Conservation (phyloP, 2,329 filamentous ascomycete species). For the Alternaria ventricosa region DNA sequence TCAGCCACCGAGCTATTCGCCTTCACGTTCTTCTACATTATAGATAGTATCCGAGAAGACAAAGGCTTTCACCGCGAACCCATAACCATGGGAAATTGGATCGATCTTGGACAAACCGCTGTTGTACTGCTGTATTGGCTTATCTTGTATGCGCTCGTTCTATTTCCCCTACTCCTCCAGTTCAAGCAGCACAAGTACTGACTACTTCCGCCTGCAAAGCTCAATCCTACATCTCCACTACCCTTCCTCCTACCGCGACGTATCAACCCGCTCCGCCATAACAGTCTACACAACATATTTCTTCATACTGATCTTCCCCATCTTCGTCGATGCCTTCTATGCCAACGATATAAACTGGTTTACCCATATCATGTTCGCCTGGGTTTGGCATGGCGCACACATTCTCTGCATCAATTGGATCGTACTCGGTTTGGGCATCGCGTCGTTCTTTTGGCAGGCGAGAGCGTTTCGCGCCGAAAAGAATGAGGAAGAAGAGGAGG, state of each 20-base stretch:
- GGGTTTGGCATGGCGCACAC: not conserved
- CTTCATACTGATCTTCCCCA: not conserved
- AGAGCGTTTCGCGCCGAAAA: not conserved
- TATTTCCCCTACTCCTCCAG: no score
- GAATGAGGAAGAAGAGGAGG: not conserved
- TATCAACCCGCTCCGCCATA: not conserved
- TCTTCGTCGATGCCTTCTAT: not conserved
- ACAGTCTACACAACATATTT: not conserved
- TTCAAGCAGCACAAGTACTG: no score
- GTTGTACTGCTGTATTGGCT: not conserved
- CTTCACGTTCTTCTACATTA: not conserved
- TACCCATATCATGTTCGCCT: not conserved
- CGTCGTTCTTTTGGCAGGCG: not conserved
- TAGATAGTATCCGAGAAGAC: not conserved
- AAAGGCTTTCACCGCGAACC: not conserved
- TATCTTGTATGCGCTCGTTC: not conserved
- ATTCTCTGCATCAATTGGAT: not conserved
- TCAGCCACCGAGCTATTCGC: not conserved
- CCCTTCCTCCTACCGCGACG: not conserved
- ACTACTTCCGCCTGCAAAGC: not conserved
- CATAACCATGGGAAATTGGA: not conserved
- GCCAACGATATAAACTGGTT: not conserved
- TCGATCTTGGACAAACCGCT: not conserved
- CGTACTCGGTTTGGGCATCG: not conserved
- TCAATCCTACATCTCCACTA: not conserved